These are phyloP conservation scores for Wickerhamomyces silvicola DNA, from an alignment of 805 yeast species.

Conservation along the genomic window DNA sequence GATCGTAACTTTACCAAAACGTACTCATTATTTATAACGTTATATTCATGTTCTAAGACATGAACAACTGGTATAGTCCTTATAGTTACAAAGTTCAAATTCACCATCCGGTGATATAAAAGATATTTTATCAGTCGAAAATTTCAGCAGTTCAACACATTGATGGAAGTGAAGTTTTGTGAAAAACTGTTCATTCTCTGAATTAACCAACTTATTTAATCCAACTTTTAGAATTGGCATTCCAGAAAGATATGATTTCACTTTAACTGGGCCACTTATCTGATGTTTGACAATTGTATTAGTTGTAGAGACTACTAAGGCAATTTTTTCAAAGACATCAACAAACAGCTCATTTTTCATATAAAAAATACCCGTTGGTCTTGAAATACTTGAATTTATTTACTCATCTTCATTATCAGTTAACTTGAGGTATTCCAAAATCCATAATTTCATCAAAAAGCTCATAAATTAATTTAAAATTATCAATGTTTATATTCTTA, in stretches of 20 bases:
- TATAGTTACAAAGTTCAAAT: slow-evolving; percentile 53
- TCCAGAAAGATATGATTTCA: slow-evolving; percentile 77
- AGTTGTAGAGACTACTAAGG: slow-evolving; percentile 55
- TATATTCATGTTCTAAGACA: slow-evolving; percentile 1
- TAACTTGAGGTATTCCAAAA: slow-evolving; percentile 69
- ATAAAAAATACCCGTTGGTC: slow-evolving; percentile 85
- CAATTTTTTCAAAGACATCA: slow-evolving; percentile 73
- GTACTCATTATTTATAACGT: neutral
- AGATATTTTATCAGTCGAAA: slow-evolving; percentile 43
- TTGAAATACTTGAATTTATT: slow-evolving; percentile 64
- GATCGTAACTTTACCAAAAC: slow-evolving; percentile 21
- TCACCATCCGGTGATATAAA: slow-evolving; percentile 91
- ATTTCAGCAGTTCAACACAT: slow-evolving; percentile 69
- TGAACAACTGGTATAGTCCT: slow-evolving; percentile 17
- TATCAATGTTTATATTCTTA: slow-evolving; percentile 61
- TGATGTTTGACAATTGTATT: slow-evolving; percentile 53
- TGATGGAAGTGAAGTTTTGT: slow-evolving; percentile 79
- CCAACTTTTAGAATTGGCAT: slow-evolving; percentile 84
- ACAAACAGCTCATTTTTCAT: slow-evolving; percentile 86
- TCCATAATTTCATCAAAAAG: slow-evolving; percentile 88
- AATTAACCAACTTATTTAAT: slow-evolving; percentile 48
- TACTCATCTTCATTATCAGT: slow-evolving; percentile 16
- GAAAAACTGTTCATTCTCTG: slow-evolving; percentile 28
- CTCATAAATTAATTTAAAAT: slow-evolving; percentile 69
- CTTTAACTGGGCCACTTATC: slow-evolving; percentile 64